phyloP scores from a whole-genome alignment of 208 protist genomes.

The Leishmania braziliensis region DNA sequence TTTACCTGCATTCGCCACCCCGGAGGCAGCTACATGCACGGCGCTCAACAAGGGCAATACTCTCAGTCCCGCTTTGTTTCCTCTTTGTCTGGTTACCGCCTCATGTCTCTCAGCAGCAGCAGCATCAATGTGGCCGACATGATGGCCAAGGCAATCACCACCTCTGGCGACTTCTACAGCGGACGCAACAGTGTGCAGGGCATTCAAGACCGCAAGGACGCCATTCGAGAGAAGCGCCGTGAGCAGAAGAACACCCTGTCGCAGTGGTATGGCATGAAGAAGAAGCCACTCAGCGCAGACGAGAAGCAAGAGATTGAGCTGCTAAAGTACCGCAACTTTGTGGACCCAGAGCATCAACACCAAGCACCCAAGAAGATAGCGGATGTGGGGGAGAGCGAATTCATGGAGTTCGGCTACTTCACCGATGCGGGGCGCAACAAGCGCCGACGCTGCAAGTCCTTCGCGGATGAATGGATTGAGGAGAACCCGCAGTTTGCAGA shows the following conservation, averaged over 20 bases:
- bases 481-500: constrained; percentile 84
- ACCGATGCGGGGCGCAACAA: constrained; percentile 79
- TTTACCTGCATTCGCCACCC: background rate
- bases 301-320: constrained; percentile 83
- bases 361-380: constrained; percentile 78
- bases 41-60: background rate
- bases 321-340: constrained; percentile 89
- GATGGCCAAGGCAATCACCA: constrained; percentile 88
- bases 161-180: constrained; percentile 63
- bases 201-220: constrained; percentile 72
- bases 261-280: constrained; percentile 91
- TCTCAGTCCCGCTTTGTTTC: background rate
- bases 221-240: constrained; percentile 56
- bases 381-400: constrained; percentile 47
- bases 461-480: constrained; percentile 90
- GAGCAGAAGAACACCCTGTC: constrained; percentile 79
- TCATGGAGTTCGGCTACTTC: constrained; percentile 90
- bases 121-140: constrained; percentile 52
- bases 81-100: background rate
- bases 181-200: constrained; percentile 68
- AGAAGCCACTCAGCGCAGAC: constrained; percentile 47
- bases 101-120: constrained; percentile 5
- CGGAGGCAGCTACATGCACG: background rate
- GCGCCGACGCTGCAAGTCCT: constrained; percentile 76
- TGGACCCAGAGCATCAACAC: constrained; percentile 76